Evolutionary conservation across 2,329 filamentous ascomycete genomes (phyloP).

Genomic region (Dactylellina haptotyla): DNA sequence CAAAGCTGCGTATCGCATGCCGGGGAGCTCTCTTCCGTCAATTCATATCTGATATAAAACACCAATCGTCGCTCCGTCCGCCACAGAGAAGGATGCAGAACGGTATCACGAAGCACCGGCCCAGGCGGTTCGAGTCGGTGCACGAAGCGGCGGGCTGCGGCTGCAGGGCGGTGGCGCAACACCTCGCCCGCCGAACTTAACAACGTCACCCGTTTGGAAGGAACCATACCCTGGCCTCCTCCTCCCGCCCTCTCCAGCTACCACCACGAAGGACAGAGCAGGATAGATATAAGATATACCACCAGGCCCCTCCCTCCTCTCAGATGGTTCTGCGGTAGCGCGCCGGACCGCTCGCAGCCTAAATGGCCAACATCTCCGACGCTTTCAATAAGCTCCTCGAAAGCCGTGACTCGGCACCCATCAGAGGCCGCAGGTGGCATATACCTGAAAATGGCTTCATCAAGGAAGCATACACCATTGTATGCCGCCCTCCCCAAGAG

Average conservation of each 20-base stretch:
- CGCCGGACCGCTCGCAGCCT: slow-evolving; percentile 35
- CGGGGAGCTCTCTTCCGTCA: too few species aligned
- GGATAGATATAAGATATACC: not conserved
- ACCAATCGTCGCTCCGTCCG: too few species aligned
- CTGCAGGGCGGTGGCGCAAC: too few species aligned
- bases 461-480: slow-evolving; percentile 92
- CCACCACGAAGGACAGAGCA: not conserved
- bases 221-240: not conserved
- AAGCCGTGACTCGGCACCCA: slow-evolving; percentile 44
- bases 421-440: slow-evolving; percentile 59
- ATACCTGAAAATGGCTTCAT: slow-evolving; percentile 79
- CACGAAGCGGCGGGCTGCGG: not conserved
- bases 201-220: slow-evolving; percentile 42
- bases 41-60: too few species aligned
- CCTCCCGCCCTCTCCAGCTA: not conserved
- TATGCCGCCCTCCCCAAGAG: slow-evolving; percentile 62
- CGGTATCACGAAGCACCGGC: too few species aligned
- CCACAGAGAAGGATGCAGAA: too few species aligned
- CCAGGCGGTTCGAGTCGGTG: too few species aligned
- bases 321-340: slow-evolving; percentile 50
- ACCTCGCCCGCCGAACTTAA: slow-evolving; percentile 52
- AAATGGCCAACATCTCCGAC: slow-evolving; percentile 53
- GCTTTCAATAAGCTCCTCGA: slow-evolving; percentile 47
- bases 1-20: too few species aligned
- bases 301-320: not conserved